phyloP scores from a whole-genome alignment of 371 early-diverging fungal genomes.

The Mucor piriformis region DNA sequence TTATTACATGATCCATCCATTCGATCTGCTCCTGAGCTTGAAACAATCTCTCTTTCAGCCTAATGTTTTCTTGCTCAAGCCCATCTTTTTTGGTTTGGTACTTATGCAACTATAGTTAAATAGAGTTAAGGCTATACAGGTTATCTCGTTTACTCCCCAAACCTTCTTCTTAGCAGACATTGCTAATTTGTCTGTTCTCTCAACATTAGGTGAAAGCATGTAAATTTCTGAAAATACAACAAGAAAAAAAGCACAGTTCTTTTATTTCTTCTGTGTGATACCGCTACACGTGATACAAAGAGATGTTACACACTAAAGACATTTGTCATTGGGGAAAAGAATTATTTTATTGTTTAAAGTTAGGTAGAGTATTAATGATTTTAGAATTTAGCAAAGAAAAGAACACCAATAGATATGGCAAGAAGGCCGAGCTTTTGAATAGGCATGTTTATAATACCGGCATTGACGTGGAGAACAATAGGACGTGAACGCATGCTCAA shows the following conservation, averaged over 20 bases:
- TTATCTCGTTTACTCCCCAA: not conserved
- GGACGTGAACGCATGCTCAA: conserved; percentile 21
- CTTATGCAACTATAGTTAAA: conserved; percentile 15
- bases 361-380: too few species aligned
- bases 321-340: not conserved
- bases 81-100: conserved; percentile 21
- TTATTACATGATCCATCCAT: conserved; percentile 12
- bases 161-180: conserved; percentile 17
- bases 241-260: not conserved
- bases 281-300: not conserved
- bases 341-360: not conserved
- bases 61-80: conserved; percentile 20
- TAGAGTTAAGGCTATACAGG: not conserved
- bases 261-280: not conserved
- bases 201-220: conserved; percentile 14
- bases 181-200: conserved; percentile 10
- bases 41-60: conserved; percentile 14
- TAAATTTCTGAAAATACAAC: not conserved
- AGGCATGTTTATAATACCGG: conserved; percentile 11
- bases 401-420: not conserved
- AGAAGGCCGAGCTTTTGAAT: conserved; percentile 1
- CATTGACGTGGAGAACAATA: conserved; percentile 23
- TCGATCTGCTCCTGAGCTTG: conserved; percentile 3
- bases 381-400: not conserved
- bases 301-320: not conserved